Conservation (phyloP, 192 early-diverging fungal species). For the Umbelopsis isabellina region DNA sequence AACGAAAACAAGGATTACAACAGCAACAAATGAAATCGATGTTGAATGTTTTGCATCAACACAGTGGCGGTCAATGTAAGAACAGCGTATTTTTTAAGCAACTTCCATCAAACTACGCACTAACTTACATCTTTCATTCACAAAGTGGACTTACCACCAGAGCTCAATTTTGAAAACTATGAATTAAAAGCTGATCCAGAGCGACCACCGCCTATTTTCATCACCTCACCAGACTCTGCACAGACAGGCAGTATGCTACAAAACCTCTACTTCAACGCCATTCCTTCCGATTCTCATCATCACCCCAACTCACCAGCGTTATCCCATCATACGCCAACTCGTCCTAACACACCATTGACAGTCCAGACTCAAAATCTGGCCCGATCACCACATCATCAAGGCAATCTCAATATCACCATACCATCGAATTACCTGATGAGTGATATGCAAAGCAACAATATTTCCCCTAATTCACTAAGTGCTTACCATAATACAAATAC, state of each 20-base stretch:
- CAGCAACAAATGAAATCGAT: constrained; percentile 70
- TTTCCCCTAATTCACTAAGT: constrained; percentile 10
- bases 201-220: constrained; percentile 52
- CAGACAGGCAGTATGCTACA: constrained; percentile 41
- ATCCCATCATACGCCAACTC: constrained; percentile 19
- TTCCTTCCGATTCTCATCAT: constrained; percentile 31
- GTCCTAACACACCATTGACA: constrained; percentile 32
- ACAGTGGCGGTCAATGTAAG: constrained; percentile 34
- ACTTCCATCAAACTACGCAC: background rate
- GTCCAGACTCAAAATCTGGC: constrained; percentile 44
- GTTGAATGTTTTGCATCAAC: constrained; percentile 58
- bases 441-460: constrained; percentile 17
- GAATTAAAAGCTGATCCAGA: constrained; percentile 19
- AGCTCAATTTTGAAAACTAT: constrained; percentile 31
- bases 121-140: background rate
- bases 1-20: constrained; percentile 65
- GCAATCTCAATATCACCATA: constrained; percentile 21
- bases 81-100: background rate
- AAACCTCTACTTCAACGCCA: constrained; percentile 36
- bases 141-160: constrained; percentile 28
- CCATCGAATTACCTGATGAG: constrained; percentile 5
- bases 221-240: constrained; percentile 54
- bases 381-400: background rate
- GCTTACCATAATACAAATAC: constrained; percentile 22
- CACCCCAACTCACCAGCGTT: background rate